phyloP scores from a whole-genome alignment of 306 rosid genomes.

The Inga leiocalycina region DNA sequence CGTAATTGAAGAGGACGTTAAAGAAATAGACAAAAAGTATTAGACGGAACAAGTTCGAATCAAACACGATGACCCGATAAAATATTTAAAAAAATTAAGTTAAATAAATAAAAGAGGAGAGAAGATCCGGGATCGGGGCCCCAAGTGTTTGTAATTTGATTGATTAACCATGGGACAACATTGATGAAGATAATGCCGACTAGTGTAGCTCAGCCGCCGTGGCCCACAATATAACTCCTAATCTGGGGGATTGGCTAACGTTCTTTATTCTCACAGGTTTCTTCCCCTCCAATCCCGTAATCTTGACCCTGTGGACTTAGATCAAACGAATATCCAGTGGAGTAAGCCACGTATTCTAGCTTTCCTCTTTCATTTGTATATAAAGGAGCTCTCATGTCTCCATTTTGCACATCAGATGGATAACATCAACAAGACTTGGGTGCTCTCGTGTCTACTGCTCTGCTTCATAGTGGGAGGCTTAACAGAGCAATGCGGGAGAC shows the following conservation, averaged over 20 bases:
- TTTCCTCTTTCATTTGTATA: not conserved
- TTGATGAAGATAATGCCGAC: not conserved
- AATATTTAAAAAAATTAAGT: no score
- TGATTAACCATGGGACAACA: not conserved
- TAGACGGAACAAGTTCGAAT: not conserved
- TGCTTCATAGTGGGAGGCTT: not conserved
- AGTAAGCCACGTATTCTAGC: not conserved
- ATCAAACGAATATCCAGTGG: not conserved
- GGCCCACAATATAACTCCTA: not conserved
- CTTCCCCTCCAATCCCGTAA: no score
- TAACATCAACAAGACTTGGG: not conserved
- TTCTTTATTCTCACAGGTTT: no score
- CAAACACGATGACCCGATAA: not conserved
- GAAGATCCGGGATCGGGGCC: not conserved
- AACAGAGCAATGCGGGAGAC: constrained; percentile 45
- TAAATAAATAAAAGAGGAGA: not conserved
- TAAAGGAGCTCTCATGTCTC: not conserved
- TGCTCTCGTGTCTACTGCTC: not conserved
- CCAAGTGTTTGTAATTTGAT: not conserved
- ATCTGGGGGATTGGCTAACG: no score
- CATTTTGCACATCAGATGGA: not conserved
- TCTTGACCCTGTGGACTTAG: not conserved
- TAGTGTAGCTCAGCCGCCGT: not conserved
- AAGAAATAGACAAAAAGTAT: not conserved
- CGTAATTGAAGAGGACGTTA: not conserved